phyloP scores from a whole-genome alignment of 768 basidiomycete genomes.

The Naganishia randhawae region DNA sequence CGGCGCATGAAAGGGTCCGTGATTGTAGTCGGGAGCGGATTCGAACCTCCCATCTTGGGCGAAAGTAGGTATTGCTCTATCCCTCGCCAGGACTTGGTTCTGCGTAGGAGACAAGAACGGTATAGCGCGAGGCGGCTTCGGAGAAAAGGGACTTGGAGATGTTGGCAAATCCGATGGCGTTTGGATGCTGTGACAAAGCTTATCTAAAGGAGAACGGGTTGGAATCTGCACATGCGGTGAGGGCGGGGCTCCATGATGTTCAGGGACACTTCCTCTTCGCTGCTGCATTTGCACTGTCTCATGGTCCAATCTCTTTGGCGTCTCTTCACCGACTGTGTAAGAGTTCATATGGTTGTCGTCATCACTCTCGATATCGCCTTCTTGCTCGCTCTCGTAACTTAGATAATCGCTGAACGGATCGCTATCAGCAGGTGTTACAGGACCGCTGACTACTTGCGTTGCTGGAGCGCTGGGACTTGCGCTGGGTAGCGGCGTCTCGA shows the following conservation, averaged over 20 bases:
- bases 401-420: slow-evolving; percentile 19
- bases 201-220: background rate
- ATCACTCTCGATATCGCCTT: background rate
- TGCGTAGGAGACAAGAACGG: background rate
- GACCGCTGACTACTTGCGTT: background rate
- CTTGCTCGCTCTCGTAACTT: slow-evolving; percentile 17
- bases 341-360: background rate
- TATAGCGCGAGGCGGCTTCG: background rate
- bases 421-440: background rate
- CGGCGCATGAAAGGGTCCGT: background rate
- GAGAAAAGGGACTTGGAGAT: background rate
- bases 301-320: background rate
- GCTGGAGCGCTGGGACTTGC: background rate
- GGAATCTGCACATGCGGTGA: background rate
- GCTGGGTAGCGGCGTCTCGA: background rate
- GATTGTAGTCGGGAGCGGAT: background rate
- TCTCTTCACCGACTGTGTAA: background rate
- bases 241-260: background rate
- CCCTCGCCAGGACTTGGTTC: too few relatives aligned
- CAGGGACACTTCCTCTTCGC: background rate
- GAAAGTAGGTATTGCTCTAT: too few relatives aligned
- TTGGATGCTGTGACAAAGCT: background rate
- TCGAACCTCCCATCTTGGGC: background rate
- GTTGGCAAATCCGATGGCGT: slow-evolving; percentile 3
- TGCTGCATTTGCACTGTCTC: background rate